Evolutionary conservation across 169 alveolate species (phyloP), one percentile per base, ranked within the genome.

Genomic region (Amoebophrya sp.): DNA sequence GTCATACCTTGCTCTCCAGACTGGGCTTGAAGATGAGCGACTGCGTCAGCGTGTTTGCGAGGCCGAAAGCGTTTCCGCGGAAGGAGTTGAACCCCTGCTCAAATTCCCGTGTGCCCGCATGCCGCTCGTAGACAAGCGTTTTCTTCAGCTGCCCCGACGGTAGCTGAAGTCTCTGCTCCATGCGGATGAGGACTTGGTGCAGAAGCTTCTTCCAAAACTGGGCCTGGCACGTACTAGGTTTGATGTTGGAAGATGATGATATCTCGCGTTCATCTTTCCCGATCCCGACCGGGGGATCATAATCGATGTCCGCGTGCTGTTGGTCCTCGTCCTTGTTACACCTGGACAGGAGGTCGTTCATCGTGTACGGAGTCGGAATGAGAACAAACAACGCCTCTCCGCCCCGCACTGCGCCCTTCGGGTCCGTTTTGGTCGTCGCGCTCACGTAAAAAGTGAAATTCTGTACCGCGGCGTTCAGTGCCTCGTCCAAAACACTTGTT

Each of bases 371-470:
- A 25, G 83, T 66, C 38, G 83, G 83, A 25, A 66, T 66, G 7
- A 66, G 35, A 2, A 66, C 83, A n/a, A 66, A 66, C 38, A 66
- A 25, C 38, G 83, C 83, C 35, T 66, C 83, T 2, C 2, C 35
- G 1, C 18, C 83, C 7, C 66, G 66, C 29, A 12, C 7, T 12
- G 66, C 66, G 18, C 29, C 66, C 18, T 47, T 47, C 18, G 66
- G 0, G 35, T 66, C 83, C 38, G 83, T 66, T 25, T 66, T 66
- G 35, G 39, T 66, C 35, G 83, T 66, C 10, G 83, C 83, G 83
- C 83, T 66, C 10, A 66, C 83, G 83, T 66, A 66, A 25, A 66
- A 66, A n/a, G 83, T 66, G 83, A 66, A 66, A n/a, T 66, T 25
- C 7, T 25, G 83, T 2, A 66, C 32, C 29, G 83, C 83, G 10